Base-by-base conservation (phyloP, 371 early-diverging fungal genomes). In the Apophysomyces elegans region DNA sequence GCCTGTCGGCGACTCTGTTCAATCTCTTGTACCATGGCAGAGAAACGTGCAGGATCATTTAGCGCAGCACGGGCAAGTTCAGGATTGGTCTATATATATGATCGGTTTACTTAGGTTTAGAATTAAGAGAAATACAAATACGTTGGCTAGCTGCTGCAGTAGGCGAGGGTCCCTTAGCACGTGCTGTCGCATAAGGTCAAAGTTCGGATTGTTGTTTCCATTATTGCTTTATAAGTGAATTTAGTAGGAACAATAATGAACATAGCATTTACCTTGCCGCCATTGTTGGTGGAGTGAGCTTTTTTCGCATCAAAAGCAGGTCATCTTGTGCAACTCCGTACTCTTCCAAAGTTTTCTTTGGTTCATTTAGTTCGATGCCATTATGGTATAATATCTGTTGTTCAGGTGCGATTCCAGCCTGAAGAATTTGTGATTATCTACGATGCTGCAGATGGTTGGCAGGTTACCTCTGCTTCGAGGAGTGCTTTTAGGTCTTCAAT, bases 401-500 rank as follows among this genome's bases (percentile, higher is more conserved):
- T 9, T 46, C 72, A 11, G 86, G 79, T 0, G 91, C 80, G 37
- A 91, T 80, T 5, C 81, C 79, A 64, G 89, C 83, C 89, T 86
- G 62, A 35, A 56, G 2, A 45, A 16, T 14, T 41, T 7, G 56
- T 16, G 12, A 46, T 26, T 26, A 39, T 13, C 44, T 47, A 21
- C 16, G 58, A n/a, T 21, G 11, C 46, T 50, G 7, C 39, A 32
- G 12, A 47, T 11, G 54, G 50, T 39, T 9, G 32, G 38, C 37
- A 58, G 9, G 11, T 72, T 85, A 93, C 89, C 79, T 95, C 94
- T 16, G 84, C 89, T 73, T 95, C 95, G 26, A 93, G 80, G 13
- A 95, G 80, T 11, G 94, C 95, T 67, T 88, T 85, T 47, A 96
- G 78, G 75, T 92, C 92, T 69, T 90, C 93, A 58, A 95, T 79